A percentile compares a stretch with the other conserved stretches of the same genome.
These are phyloP conservation scores for Conticribra guillardii DNA, from an alignment of 108 stramenopile species.

Conservation along the genomic window DNA sequence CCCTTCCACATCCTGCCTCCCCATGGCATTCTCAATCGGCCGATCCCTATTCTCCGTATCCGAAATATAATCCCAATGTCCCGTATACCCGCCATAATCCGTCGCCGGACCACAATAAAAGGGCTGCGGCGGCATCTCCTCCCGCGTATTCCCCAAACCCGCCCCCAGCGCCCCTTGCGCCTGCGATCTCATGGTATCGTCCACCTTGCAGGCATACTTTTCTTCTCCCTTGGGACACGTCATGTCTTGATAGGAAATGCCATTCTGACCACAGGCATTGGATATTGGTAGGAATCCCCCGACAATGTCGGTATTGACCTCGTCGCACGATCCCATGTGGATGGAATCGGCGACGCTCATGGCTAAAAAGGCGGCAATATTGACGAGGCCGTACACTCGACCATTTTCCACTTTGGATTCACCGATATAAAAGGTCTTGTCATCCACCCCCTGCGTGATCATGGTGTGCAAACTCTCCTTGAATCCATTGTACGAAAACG, in stretches of 20 bases:
- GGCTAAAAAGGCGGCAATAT: constrained; percentile 44
- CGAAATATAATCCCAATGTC: constrained; percentile 23
- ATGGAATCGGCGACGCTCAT: constrained; percentile 36
- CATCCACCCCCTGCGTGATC: constrained; percentile 24
- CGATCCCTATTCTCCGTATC: constrained; percentile 11
- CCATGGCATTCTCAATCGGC: constrained; percentile 13
- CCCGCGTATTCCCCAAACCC: neutral
- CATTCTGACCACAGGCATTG: constrained; percentile 45
- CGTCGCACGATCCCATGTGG: constrained; percentile 34
- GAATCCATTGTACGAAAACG: constrained; percentile 28
- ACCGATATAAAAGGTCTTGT: constrained; percentile 32
- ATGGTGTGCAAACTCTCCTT: constrained; percentile 29
- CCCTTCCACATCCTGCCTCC: constrained; percentile 40
- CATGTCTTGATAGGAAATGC: constrained; percentile 27
- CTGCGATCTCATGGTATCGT: constrained; percentile 19
- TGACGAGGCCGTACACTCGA: constrained; percentile 31
- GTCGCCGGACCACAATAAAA: constrained; percentile 34
- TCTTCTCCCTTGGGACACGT: constrained; percentile 9
- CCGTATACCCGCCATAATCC: constrained; percentile 21
- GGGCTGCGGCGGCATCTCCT: constrained; percentile 1
- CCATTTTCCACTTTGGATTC: constrained; percentile 11
- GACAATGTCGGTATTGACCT: constrained; percentile 25
- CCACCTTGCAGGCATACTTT: constrained; percentile 33
- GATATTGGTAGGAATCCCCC: constrained; percentile 16
- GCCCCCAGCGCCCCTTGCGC: neutral